Evolutionary conservation across 2,329 filamentous ascomycete species (phyloP), one percentile per base, ranked within the genome.

Genomic region (Chaetomiaceae sp.): DNA sequence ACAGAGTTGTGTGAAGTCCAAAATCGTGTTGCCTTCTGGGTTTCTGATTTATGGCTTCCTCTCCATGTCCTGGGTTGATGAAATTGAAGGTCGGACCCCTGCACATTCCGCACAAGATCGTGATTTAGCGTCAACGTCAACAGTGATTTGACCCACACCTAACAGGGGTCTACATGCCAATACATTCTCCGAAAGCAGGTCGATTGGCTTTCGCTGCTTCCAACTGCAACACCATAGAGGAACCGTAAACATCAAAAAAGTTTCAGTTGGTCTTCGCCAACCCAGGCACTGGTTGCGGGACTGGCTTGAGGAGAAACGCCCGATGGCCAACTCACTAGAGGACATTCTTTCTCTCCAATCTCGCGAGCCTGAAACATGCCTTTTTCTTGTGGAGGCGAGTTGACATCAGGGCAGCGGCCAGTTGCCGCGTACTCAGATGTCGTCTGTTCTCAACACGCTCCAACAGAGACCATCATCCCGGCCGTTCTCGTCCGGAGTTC

Each of bases 141-240:
- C 25, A 27, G 25, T 5, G 25, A 27, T 27, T 27, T 5, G 6
- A 5, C 25, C 25, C 25, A 5, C 25, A 5, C 25, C 25, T 12
- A 5, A 35, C 33, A 6, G 5, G 31, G 31, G 8, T 9, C n/a
- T 16, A 37, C 19, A 5, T 16, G 37, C 37, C 30, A 48, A 39
- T 19, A 23, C 13, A 4, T 41, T 7, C 40, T 10, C 23, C 23
- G 8, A 20, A 12, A 39, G 23, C 41, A 19, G 25, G 37, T 53
- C 25, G 47, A 55, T 54, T 56, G 54, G 50, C 37, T 40, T 49
- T 38, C 33, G 23, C 31, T 5, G 31, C 38, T 51, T 30, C 33
- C 21, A 47, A 19, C 30, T 56, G 44, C 21, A 51, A 50, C 50
- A 54, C 20, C 48, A 14, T 33, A 7, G 12, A 47, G 16, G 19